Evolutionary conservation across 805 yeast genomes (phyloP).

Genomic region (Candida hungchunana): DNA sequence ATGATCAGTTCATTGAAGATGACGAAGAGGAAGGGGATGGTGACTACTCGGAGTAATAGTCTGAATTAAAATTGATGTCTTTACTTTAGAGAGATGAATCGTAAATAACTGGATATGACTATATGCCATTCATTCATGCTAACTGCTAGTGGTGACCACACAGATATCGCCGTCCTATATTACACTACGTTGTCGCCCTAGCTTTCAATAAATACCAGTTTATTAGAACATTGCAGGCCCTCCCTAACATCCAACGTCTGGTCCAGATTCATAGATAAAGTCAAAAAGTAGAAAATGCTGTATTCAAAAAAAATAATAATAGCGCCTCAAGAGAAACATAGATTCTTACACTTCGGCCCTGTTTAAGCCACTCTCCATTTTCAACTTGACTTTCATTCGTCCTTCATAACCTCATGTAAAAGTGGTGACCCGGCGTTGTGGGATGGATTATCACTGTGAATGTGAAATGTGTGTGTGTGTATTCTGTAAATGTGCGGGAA

Average conservation of each 20-base stretch:
- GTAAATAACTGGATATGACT: no score
- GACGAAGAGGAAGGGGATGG: conserved; percentile 26
- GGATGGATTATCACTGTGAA: not conserved
- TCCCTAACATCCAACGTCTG: no score
- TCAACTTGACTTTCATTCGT: not conserved
- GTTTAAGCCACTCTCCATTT: not conserved
- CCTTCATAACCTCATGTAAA: conserved; percentile 5
- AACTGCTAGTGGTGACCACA: no score
- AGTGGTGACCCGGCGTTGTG: conserved; percentile 2
- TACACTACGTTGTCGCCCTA: no score
- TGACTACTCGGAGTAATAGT: conserved; percentile 23
- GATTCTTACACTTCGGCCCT: no score
- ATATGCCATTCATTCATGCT: no score
- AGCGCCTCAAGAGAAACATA: no score
- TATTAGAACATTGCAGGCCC: no score
- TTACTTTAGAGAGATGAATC: no score
- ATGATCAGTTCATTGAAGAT: conserved; percentile 8
- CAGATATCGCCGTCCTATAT: no score
- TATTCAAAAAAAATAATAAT: not conserved
- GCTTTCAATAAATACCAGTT: not conserved
- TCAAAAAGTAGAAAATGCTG: conserved; percentile 1
- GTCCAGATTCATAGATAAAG: not conserved
- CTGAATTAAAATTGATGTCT: not conserved
- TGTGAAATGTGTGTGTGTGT: not conserved
- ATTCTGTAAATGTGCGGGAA: no score